phyloP scores from a whole-genome alignment of 345 rosid genomes.

The Erucastrum elatum region DNA sequence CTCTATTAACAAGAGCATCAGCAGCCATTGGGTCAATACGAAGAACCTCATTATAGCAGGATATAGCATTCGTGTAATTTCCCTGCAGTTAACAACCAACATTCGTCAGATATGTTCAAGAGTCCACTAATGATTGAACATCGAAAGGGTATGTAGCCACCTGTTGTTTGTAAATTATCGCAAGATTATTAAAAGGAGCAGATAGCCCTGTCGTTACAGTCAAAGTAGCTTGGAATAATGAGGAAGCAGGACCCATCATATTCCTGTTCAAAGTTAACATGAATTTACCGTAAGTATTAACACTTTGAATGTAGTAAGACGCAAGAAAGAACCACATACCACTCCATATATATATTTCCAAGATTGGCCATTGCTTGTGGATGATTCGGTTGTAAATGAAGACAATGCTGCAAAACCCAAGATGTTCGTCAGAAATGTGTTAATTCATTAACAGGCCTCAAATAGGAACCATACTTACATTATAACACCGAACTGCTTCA shows the following conservation, averaged over 20 bases:
- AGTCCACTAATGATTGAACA: constrained; percentile 5
- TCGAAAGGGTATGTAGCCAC: constrained; percentile 38
- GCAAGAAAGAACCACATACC: constrained; percentile 48
- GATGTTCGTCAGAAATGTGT: constrained; percentile 17
- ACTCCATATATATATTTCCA: constrained; percentile 98
- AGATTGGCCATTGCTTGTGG: constrained; percentile 98
- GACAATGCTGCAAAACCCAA: constrained; percentile 77
- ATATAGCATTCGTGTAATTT: constrained; percentile 87
- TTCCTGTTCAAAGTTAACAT: constrained; percentile 56
- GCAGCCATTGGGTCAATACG: constrained; percentile 97
- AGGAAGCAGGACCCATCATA: constrained; percentile 76
- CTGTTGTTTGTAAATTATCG: constrained; percentile 97
- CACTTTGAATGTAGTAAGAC: neutral
- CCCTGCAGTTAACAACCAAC: constrained; percentile 55
- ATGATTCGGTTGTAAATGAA: constrained; percentile 80
- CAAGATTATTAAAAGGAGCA: constrained; percentile 96
- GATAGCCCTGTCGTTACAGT: constrained; percentile 91
- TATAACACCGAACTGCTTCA: constrained; percentile 92
- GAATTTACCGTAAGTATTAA: neutral
- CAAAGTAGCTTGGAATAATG: constrained; percentile 85
- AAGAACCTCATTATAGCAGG: constrained; percentile 96
- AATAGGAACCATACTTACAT: constrained; percentile 47
- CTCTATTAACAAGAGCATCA: constrained; percentile 96
- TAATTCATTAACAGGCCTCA: constrained; percentile 27
- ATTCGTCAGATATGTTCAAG: neutral